phyloP scores from a whole-genome alignment of 208 protist genomes.

The Trichomonas tenax region DNA sequence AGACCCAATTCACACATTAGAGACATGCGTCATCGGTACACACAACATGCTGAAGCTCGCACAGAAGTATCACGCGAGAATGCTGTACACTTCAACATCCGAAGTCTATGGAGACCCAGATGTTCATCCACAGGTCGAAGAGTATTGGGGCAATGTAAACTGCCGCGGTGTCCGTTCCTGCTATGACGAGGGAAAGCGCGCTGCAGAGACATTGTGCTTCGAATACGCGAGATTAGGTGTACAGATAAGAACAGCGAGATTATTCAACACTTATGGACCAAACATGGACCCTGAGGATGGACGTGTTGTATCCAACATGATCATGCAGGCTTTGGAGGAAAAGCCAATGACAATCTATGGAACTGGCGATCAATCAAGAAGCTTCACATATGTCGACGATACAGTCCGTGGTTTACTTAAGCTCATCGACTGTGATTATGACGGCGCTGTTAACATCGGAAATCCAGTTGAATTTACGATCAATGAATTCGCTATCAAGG shows the following conservation, averaged over 20 bases:
- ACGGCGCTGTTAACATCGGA: constrained; percentile 44
- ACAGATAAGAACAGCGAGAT: constrained; percentile 58
- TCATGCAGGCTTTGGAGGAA: constrained; percentile 52
- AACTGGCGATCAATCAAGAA: constrained; percentile 62
- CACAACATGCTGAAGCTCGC: constrained; percentile 70
- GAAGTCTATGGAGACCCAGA: constrained; percentile 77
- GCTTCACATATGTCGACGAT: constrained; percentile 53
- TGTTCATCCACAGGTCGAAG: constrained; percentile 64
- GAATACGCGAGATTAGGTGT: constrained; percentile 56
- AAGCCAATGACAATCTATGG: constrained; percentile 70
- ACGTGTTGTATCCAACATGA: constrained; percentile 77
- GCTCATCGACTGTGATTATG: constrained; percentile 33
- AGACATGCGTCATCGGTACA: constrained; percentile 69
- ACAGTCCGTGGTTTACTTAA: constrained; percentile 29
- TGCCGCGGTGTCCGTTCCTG: constrained; percentile 52
- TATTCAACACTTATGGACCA: constrained; percentile 86
- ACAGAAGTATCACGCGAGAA: constrained; percentile 45
- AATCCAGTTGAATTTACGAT: constrained; percentile 49
- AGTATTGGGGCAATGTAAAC: constrained; percentile 65
- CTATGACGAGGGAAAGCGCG: constrained; percentile 84
- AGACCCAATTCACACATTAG: constrained; percentile 69
- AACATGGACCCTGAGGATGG: constrained; percentile 75
- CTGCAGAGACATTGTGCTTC: constrained; percentile 66
- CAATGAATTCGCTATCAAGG: constrained; percentile 30
- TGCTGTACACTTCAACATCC: constrained; percentile 63